phyloP scores from a whole-genome alignment of 2,329 filamentous ascomycete species.

The Aquanectria penicillioides region DNA sequence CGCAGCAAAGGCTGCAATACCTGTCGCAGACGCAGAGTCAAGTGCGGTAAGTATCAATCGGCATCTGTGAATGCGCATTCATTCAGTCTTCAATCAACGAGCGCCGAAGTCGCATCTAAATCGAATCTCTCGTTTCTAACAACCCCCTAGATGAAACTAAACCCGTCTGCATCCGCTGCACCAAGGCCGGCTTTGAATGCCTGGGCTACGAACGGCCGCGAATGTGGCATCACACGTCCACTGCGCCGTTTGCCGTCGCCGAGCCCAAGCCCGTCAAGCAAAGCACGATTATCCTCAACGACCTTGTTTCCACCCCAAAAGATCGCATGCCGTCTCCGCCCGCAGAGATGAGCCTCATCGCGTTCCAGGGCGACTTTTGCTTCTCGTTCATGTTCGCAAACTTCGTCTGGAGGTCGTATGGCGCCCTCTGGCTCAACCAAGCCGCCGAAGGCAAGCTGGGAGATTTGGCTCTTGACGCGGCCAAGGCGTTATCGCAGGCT shows the following conservation, averaged over 20 bases:
- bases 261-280: not conserved
- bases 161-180: slow-evolving; percentile 19
- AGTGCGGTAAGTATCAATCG: slow-evolving; percentile 23
- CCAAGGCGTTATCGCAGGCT: slow-evolving; percentile 19
- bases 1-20: slow-evolving; percentile 36
- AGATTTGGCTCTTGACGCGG: slow-evolving; percentile 20
- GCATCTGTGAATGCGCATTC: too few relatives aligned
- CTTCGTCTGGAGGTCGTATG: slow-evolving; percentile 32
- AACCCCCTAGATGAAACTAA: slow-evolving; percentile 11
- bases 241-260: slow-evolving; percentile 11
- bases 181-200: slow-evolving; percentile 22
- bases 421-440: slow-evolving; percentile 26
- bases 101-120: too few relatives aligned
- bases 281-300: not conserved
- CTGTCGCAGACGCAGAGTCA: slow-evolving; percentile 29
- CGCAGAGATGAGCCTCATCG: slow-evolving; percentile 27
- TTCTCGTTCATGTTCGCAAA: slow-evolving; percentile 33
- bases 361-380: slow-evolving; percentile 32
- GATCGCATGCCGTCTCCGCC: slow-evolving; percentile 20
- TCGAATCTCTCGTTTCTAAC: too few relatives aligned
- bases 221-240: slow-evolving; percentile 21
- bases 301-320: too few relatives aligned
- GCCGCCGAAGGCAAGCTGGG: slow-evolving; percentile 29
- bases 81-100: too few relatives aligned
- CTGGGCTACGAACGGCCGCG: slow-evolving; percentile 15